Base-by-base conservation (phyloP, 2,329 filamentous ascomycete species). In the Pseudopyricularia cyperi region DNA sequence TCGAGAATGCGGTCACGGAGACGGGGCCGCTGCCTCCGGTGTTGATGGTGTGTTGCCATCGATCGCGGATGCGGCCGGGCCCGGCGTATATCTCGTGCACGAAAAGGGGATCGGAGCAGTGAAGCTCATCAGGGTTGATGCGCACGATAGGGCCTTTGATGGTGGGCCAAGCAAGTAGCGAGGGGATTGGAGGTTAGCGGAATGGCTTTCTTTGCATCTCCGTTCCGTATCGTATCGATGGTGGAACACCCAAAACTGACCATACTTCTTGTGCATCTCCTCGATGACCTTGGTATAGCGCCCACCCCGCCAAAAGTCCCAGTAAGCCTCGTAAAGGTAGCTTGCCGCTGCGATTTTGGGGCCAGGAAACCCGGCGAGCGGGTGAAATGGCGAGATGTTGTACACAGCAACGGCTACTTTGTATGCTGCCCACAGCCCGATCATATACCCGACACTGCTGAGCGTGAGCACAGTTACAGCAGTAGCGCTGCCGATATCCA, bases 331-430 rank as follows among this genome's bases (percentile, higher is more conserved):
- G 12, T 66, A 68, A 1, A 63, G 51, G 37, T 66, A 67, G 7
- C 62, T 66, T 3, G 59, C 61, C 1, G 66, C 65, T 2, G 68
- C 64, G 1, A 70, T 50, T 52, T 57, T 65, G 0, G 67, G 67
- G 0, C 68, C 68, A 5, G 68, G 68, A 22, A 71, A 64, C 8
- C 57, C 57, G 53, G 57, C 58, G 22, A 71, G 55, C 2, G 67
- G 68, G 49, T 71, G 68, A 15, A 70, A 55, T 3, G 67, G 65
- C 2, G 68, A 70, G 48, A 71, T 55, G 51, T 70, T 69, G 57
- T 69, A 69, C 1, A 63, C 15, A 0, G 58, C 60, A 12, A 60
- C 48, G 7, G 61, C 12, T 5, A 66, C 4, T 8, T 61, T 57
- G 53, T 67, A 69, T 1, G 47, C 52, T 12, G 66, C 15, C 62